phyloP scores from a whole-genome alignment of 345 rosid genomes.

The Crucihimalaya himalaica region DNA sequence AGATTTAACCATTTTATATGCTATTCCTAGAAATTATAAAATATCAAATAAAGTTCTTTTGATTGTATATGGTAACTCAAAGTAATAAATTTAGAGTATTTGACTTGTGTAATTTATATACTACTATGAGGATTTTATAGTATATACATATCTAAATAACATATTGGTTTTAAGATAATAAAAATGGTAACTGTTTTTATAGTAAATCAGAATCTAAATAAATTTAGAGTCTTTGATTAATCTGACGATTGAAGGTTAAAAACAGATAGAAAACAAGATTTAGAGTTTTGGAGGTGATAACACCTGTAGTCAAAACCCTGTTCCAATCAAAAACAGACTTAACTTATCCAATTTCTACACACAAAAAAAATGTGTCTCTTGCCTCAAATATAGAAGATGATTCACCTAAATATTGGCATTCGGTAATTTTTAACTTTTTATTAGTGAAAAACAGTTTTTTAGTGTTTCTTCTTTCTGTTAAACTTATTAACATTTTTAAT shows the following conservation, averaged over 20 bases:
- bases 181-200: neutral
- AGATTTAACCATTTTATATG: neutral
- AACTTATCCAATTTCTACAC: neutral
- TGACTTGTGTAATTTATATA: slow-evolving; percentile 1
- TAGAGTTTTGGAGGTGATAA: neutral
- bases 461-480: neutral
- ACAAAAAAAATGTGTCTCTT: neutral
- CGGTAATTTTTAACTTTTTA: neutral
- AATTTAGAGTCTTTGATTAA: neutral
- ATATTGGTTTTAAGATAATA: neutral
- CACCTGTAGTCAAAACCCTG: neutral
- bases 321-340: neutral
- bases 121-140: neutral
- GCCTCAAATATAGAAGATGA: neutral
- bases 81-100: neutral
- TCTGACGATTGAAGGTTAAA: neutral
- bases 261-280: neutral
- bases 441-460: neutral
- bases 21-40: neutral
- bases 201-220: too few relatives aligned
- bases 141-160: neutral
- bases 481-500: neutral
- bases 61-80: neutral
- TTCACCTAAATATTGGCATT: neutral
- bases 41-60: neutral